Evolutionary conservation across 805 yeast genomes (phyloP).

Genomic region (Tetrapisispora namnaoensis): DNA sequence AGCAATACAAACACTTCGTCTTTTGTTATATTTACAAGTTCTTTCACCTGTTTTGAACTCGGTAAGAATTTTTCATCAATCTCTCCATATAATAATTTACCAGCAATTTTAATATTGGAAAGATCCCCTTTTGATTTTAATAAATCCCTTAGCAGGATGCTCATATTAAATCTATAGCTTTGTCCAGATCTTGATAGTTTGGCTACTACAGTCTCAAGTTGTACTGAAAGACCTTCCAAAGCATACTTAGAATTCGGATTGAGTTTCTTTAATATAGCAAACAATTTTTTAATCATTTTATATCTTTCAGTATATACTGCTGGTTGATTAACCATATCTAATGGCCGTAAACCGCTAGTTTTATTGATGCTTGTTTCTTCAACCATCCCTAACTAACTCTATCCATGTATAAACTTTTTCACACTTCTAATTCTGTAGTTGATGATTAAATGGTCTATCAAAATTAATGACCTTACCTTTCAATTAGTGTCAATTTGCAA

Average conservation of each 20-base stretch:
- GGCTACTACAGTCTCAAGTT: conserved; percentile 22
- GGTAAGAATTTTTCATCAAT: neutral
- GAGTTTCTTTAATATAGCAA: conserved; percentile 13
- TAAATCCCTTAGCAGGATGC: conserved; percentile 25
- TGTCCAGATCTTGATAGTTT: conserved; percentile 20
- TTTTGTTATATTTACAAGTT: conserved; percentile 5
- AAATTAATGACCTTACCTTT: too few species aligned
- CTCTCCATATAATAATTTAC: conserved; percentile 9
- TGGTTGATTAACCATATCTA: conserved; percentile 23
- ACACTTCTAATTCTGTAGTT: too few species aligned
- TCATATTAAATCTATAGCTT: conserved; percentile 25
- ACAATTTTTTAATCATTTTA: conserved; percentile 23
- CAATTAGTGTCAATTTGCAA: too few species aligned
- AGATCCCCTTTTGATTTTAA: conserved; percentile 23
- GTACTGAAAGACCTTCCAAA: conserved; percentile 16
- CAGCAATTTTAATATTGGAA: conserved; percentile 15
- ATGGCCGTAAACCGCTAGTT: conserved; percentile 15
- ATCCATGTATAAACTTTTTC: too few species aligned
- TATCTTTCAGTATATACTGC: conserved; percentile 26
- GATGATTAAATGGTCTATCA: too few species aligned
- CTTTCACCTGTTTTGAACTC: neutral
- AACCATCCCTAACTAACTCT: neutral
- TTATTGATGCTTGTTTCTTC: neutral
- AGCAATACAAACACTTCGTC: conserved; percentile 13
- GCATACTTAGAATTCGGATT: conserved; percentile 9